Base-by-base conservation (phyloP, 116 monocot species). In the Papilionanthe hybrid region DNA sequence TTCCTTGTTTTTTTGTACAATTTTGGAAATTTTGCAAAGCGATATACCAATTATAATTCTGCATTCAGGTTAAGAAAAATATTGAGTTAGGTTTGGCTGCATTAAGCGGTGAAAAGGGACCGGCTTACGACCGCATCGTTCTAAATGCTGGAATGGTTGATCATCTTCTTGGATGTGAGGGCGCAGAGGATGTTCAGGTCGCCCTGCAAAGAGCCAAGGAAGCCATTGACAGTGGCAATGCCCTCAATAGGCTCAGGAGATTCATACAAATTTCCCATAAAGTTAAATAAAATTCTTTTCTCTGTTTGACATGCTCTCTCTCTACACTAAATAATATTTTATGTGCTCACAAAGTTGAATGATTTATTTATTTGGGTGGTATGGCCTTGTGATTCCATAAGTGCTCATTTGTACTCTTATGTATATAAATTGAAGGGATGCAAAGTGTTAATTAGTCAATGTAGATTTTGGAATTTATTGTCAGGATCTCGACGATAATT, bases 141-240 rank as follows among this genome's bases (percentile, higher is more conserved):
- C 77, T 98, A 18, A 98, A 98, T 83, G 94, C 94, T 28, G 98
- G 88, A 74, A 91, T 98, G 90, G 91, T 86, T n/a, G 94, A 98
- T 73, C 94, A 91, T 83, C 79, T 94, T 41, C 81, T 98, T 27
- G 93, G 94, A 20, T 91, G 94, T 83, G 43, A 17, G 49, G 98
- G 94, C 27, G 94, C 98, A 1, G 91, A 90, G 66, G 92, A 98
- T 76, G 44, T 90, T 37, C 75, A 47, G 19, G 66, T 78, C 7
- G 94, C 98, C 13, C 74, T 98, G 22, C 93, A 92, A 29, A 82
- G 98, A 41, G 94, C 98, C 20, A 88, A 89, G 75, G 98, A 89
- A 82, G 98, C 92, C 74, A 86, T 98, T 75, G 98, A 98, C 78
- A 92, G 94, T n/a, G 94, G 98, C 55, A 74, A 85, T 44, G 98